phyloP scores from a whole-genome alignment of 192 early-diverging fungal genomes.

The Backusella tarrabulga region DNA sequence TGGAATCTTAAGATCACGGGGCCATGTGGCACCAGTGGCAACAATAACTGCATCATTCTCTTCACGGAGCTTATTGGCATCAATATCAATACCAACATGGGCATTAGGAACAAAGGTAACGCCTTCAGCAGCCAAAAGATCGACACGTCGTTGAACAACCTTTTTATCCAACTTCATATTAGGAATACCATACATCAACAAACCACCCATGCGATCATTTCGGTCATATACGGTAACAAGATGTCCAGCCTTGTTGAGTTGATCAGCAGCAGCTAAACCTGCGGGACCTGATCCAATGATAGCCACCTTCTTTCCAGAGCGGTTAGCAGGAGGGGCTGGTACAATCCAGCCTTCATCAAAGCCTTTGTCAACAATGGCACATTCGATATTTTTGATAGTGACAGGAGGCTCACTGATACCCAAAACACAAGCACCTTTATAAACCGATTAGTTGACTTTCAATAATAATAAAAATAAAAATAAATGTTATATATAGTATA shows the following conservation, averaged over 20 bases:
- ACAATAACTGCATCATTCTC: slow-evolving; percentile 83
- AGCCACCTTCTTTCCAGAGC: slow-evolving; percentile 84
- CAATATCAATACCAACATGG: slow-evolving; percentile 84
- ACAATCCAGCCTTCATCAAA: slow-evolving; percentile 98
- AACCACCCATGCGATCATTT: slow-evolving; percentile 93
- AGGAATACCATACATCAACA: slow-evolving; percentile 98
- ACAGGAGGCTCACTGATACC: slow-evolving; percentile 96
- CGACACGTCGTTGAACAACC: slow-evolving; percentile 90
- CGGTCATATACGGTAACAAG: slow-evolving; percentile 94
- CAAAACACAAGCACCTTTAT: slow-evolving; percentile 94
- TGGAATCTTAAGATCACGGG: slow-evolving; percentile 92
- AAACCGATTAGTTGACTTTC: slow-evolving; percentile 28
- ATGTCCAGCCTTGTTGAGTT: slow-evolving; percentile 97
- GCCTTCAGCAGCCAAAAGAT: slow-evolving; percentile 92
- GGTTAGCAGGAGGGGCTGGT: slow-evolving; percentile 69
- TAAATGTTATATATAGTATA: not conserved
- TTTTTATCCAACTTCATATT: slow-evolving; percentile 99
- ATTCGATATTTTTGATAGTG: slow-evolving; percentile 96
- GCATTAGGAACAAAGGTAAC: slow-evolving; percentile 86
- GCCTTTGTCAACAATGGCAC: slow-evolving; percentile 95
- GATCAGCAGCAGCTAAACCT: slow-evolving; percentile 94
- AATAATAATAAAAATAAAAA: not conserved
- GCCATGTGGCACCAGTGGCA: slow-evolving; percentile 97
- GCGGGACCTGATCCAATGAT: slow-evolving; percentile 97
- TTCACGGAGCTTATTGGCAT: slow-evolving; percentile 62